Evolutionary conservation across 257 asterid species (phyloP).

Genomic region (Solanum piurae): DNA sequence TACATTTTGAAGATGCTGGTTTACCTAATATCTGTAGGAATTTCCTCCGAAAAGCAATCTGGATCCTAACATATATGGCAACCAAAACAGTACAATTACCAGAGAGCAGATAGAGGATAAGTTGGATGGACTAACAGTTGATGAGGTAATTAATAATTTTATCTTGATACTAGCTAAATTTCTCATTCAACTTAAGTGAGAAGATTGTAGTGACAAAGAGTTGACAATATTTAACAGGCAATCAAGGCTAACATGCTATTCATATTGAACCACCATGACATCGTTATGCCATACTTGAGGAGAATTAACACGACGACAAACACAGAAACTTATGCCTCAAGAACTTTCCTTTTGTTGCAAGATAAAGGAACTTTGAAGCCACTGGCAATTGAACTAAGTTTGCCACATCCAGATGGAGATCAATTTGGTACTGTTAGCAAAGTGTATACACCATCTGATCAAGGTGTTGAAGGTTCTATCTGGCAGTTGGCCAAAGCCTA

Average conservation of each 20-base stretch:
- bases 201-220: neutral
- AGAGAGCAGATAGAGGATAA: constrained; percentile 31
- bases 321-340: constrained; percentile 53
- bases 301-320: constrained; percentile 33
- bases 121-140: constrained; percentile 41
- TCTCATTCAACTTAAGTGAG: neutral
- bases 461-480: constrained; percentile 41
- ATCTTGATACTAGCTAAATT: neutral
- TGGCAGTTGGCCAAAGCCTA: constrained; percentile 86
- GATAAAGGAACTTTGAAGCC: neutral
- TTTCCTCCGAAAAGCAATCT: constrained; percentile 11
- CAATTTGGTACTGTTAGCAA: constrained; percentile 26
- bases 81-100: constrained; percentile 44
- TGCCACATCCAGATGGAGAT: neutral
- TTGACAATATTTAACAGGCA: constrained; percentile 25
- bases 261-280: constrained; percentile 8
- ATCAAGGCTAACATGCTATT: constrained; percentile 30
- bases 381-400: neutral
- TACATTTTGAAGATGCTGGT: neutral
- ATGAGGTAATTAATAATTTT: constrained; percentile 22
- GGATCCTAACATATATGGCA: constrained; percentile 40
- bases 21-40: constrained; percentile 23
- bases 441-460: constrained; percentile 47
- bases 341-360: constrained; percentile 53
- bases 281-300: constrained; percentile 54